Evolutionary conservation across 345 rosid genomes (phyloP).

Genomic region (Eucalyptus guilfoylei): DNA sequence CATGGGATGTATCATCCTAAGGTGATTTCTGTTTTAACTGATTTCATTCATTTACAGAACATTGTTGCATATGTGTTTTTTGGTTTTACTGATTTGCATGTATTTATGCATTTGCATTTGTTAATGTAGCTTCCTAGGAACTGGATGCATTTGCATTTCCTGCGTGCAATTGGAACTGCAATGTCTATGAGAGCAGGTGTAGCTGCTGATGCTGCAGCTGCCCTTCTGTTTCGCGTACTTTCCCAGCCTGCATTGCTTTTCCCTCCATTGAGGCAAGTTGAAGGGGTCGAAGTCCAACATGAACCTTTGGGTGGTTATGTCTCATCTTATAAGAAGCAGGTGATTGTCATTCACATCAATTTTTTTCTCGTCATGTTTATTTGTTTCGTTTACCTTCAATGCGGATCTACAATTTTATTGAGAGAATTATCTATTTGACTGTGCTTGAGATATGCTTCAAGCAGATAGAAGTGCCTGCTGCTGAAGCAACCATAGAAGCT

Average conservation of each 20-base stretch:
- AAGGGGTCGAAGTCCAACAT: constrained; percentile 75
- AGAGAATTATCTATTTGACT: background rate
- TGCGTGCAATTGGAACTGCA: constrained; percentile 96
- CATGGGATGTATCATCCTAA: background rate
- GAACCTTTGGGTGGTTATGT: constrained; percentile 63
- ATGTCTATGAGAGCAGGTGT: constrained; percentile 99
- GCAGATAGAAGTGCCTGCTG: constrained; percentile 93
- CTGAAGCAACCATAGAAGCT: constrained; percentile 97
- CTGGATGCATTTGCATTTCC: constrained; percentile 99
- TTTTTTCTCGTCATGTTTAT: background rate
- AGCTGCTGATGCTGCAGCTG: constrained; percentile 99
- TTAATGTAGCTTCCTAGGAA: constrained; percentile 82
- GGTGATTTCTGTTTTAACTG: background rate
- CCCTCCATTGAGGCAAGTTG: constrained; percentile 90
- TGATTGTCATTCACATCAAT: background rate
- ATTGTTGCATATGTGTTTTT: background rate
- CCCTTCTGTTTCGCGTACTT: constrained; percentile 85
- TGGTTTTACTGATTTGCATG: background rate
- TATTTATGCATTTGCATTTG: constrained; percentile 2
- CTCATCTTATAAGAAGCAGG: constrained; percentile 85
- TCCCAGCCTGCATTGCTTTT: constrained; percentile 96
- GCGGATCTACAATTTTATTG: background rate
- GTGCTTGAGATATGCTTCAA: background rate
- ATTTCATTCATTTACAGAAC: background rate
- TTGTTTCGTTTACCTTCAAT: background rate